These are phyloP conservation scores for Phytophthora aleatoria DNA, from an alignment of 352 stramenopile species.

Conservation along the genomic window DNA sequence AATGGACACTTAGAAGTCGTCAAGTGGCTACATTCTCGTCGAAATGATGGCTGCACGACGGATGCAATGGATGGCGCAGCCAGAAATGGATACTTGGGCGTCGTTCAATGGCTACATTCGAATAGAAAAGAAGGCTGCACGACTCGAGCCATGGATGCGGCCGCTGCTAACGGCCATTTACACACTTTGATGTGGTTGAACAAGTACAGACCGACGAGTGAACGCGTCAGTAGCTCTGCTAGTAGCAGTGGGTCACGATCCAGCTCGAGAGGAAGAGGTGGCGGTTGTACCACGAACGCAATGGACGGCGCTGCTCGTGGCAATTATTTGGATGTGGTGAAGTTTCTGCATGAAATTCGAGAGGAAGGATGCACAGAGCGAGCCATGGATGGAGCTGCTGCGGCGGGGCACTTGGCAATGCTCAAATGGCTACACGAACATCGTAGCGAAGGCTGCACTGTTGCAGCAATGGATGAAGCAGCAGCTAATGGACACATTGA, in stretches of 20 bases:
- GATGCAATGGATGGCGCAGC: constrained; percentile 39
- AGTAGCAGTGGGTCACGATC: constrained; percentile 24
- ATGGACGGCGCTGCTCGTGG: constrained; percentile 37
- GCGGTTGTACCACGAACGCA: constrained; percentile 37
- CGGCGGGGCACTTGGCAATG: constrained; percentile 28
- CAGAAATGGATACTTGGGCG: constrained; percentile 27
- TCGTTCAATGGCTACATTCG: constrained; percentile 40
- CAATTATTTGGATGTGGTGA: constrained; percentile 38
- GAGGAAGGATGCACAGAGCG: constrained; percentile 38
- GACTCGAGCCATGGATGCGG: constrained; percentile 41
- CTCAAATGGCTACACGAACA: constrained; percentile 42
- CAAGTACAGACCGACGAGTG: constrained; percentile 23
- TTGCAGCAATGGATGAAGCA: constrained; percentile 35
- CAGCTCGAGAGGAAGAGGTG: constrained; percentile 7
- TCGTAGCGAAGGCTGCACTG: constrained; percentile 31
- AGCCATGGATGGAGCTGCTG: constrained; percentile 42
- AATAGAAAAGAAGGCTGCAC: constrained; percentile 40
- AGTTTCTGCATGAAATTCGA: constrained; percentile 42
- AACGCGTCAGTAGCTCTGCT: constrained; percentile 11
- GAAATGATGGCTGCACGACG: constrained; percentile 23
- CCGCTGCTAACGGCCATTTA: constrained; percentile 40
- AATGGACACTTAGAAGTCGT: constrained; percentile 43
- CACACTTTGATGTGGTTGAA: constrained; percentile 43
- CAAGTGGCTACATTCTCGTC: constrained; percentile 37
- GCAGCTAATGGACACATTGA: constrained; percentile 36